Conservation (phyloP, 495 filamentous ascomycete genomes). For the Podospora pseudopauciseta region DNA sequence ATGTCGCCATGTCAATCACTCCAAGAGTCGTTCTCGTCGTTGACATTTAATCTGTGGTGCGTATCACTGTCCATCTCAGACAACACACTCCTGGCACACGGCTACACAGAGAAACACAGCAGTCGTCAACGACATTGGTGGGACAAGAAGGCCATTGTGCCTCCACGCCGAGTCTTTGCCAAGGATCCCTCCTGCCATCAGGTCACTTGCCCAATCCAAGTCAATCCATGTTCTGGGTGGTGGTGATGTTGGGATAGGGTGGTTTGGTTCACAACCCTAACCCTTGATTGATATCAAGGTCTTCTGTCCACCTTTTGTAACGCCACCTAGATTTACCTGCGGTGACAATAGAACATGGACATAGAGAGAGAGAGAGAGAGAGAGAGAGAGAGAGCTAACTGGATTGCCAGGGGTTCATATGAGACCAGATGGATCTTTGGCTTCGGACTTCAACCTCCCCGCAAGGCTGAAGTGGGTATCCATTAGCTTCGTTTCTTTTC, state of each 20-base stretch:
- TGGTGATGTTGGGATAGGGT: not conserved
- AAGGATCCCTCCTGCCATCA: not conserved
- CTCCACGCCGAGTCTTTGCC: not conserved
- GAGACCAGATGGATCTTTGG: no score
- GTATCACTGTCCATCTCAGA: not conserved
- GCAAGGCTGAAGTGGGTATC: slow-evolving; percentile 7
- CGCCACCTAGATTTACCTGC: no score
- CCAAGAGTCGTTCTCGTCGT: not conserved
- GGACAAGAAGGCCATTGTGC: not conserved
- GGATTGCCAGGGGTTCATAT: no score
- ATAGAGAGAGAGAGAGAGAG: no score
- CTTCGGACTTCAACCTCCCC: not conserved
- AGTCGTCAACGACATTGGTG: not conserved
- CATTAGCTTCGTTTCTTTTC: not conserved
- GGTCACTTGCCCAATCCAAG: not conserved
- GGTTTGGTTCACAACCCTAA: not conserved
- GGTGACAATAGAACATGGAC: no score
- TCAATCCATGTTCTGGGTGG: not conserved
- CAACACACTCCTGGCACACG: not conserved
- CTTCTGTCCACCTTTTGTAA: not conserved
- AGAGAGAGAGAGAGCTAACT: no score
- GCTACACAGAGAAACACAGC: not conserved
- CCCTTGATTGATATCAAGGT: not conserved
- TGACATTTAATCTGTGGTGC: not conserved
- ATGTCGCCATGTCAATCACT: not conserved